phyloP scores from a whole-genome alignment of 2,329 filamentous ascomycete species.

The Corinectria fuckeliana region DNA sequence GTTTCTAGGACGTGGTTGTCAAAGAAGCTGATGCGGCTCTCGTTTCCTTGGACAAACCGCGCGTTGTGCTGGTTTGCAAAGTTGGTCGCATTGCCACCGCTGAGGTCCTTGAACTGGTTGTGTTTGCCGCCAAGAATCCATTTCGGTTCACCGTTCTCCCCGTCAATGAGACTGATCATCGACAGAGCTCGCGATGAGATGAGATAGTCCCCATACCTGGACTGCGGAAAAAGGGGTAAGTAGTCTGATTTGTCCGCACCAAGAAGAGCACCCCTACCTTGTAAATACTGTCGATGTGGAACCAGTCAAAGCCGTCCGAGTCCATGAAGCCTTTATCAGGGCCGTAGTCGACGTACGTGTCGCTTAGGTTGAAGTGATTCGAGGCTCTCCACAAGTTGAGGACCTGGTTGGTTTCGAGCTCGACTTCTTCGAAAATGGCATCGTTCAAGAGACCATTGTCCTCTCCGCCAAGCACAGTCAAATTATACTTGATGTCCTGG shows the following conservation, averaged over 20 bases:
- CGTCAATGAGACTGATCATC: constrained; percentile 40
- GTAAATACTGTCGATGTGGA: constrained; percentile 38
- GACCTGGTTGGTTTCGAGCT: constrained; percentile 29
- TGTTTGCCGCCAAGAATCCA: constrained; percentile 45
- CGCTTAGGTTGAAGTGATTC: constrained; percentile 29
- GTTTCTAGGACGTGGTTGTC: constrained; percentile 51
- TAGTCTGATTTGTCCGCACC: background rate
- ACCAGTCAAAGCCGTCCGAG: constrained; percentile 37
- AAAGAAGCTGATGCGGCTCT: constrained; percentile 57
- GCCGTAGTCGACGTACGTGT: constrained; percentile 28
- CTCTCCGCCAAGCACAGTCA: constrained; percentile 28
- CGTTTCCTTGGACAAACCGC: constrained; percentile 53
- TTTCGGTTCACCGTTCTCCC: constrained; percentile 35
- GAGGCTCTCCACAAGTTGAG: constrained; percentile 36
- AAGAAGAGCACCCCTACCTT: constrained; percentile 20
- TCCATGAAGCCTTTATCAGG: constrained; percentile 26
- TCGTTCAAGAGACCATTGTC: constrained; percentile 32
- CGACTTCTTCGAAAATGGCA: constrained; percentile 34
- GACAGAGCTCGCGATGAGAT: constrained; percentile 41
- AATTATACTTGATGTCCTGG: constrained; percentile 33
- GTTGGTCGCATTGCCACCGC: constrained; percentile 42
- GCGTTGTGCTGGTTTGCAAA: constrained; percentile 57
- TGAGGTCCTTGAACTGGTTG: constrained; percentile 44
- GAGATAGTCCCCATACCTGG: constrained; percentile 42
- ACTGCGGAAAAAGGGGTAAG: constrained; percentile 23